Evolutionary conservation across 1,284 basidiomycete genomes (phyloP).

Genomic region (Gymnopus androsaceus): DNA sequence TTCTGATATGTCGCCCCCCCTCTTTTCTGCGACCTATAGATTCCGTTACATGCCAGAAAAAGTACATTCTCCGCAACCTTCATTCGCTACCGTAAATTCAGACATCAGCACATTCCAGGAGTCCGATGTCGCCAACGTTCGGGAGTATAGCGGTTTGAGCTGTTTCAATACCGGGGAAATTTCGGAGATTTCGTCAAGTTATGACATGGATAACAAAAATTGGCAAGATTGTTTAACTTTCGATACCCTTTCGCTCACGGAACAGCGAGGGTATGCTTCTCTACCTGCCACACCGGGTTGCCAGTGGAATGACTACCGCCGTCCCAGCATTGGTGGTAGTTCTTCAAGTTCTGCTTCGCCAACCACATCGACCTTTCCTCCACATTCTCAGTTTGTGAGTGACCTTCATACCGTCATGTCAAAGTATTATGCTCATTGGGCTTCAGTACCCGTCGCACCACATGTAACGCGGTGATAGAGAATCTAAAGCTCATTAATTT

Average conservation of each 20-base stretch:
- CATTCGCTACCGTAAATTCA: neutral
- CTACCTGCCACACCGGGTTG: conserved; percentile 1
- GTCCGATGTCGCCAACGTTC: neutral
- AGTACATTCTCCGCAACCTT: neutral
- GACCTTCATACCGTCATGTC: neutral
- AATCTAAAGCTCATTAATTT: too few relatives aligned
- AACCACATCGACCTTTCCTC: neutral
- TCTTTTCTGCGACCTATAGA: conserved; percentile 56
- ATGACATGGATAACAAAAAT: neutral
- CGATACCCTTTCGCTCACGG: neutral
- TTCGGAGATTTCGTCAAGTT: neutral
- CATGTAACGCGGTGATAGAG: too few relatives aligned
- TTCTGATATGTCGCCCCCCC: conserved; percentile 27
- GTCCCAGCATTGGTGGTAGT: neutral
- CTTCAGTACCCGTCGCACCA: neutral
- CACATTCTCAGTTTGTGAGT: conserved; percentile 1
- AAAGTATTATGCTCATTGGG: neutral
- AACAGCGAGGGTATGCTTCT: neutral
- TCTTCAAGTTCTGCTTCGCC: neutral
- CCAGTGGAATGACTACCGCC: conserved; percentile 1
- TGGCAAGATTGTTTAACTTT: conserved; percentile 9
- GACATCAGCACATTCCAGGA: neutral
- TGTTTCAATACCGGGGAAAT: neutral
- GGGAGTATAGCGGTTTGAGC: neutral
- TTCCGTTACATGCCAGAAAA: conserved; percentile 39